phyloP scores from a whole-genome alignment of 345 rosid genomes.

The Hypericum perforatum region DNA sequence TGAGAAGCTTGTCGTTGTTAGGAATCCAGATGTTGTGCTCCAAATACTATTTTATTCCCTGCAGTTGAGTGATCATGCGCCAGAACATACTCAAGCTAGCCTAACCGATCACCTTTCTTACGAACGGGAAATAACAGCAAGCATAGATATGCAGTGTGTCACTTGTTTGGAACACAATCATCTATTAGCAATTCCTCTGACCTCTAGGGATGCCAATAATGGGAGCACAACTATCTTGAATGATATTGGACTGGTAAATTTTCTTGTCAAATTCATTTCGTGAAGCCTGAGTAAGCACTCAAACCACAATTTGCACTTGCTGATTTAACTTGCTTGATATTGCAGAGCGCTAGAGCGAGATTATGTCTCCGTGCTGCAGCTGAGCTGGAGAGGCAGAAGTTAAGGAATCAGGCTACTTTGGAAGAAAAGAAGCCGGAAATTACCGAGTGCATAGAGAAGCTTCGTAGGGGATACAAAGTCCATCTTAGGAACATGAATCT shows the following conservation, averaged over 20 bases:
- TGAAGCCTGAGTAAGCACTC: background rate
- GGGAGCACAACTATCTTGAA: constrained; percentile 19
- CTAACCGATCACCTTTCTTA: constrained; percentile 39
- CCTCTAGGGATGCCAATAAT: constrained; percentile 14
- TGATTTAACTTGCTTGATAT: background rate
- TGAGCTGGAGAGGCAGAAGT: constrained; percentile 45
- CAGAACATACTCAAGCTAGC: constrained; percentile 33
- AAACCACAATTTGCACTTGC: background rate
- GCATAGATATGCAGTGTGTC: constrained; percentile 21
- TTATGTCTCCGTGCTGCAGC: constrained; percentile 50
- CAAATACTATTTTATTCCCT: constrained; percentile 59
- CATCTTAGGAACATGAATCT: constrained; percentile 19
- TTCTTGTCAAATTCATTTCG: background rate
- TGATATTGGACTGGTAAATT: constrained; percentile 64
- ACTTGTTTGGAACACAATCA: constrained; percentile 15
- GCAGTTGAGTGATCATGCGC: constrained; percentile 27
- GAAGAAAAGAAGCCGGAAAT: constrained; percentile 19
- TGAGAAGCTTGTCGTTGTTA: constrained; percentile 33
- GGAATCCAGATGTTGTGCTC: constrained; percentile 64
- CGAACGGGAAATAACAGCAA: constrained; percentile 17
- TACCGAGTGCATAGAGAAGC: constrained; percentile 3
- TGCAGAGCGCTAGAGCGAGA: constrained; percentile 49
- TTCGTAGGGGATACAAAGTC: constrained; percentile 25
- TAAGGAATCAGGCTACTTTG: constrained; percentile 18
- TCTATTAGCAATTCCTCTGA: constrained; percentile 29